These are phyloP conservation scores for Collybia mongolica DNA, from an alignment of 768 basidiomycete genomes.

Conservation along the genomic window DNA sequence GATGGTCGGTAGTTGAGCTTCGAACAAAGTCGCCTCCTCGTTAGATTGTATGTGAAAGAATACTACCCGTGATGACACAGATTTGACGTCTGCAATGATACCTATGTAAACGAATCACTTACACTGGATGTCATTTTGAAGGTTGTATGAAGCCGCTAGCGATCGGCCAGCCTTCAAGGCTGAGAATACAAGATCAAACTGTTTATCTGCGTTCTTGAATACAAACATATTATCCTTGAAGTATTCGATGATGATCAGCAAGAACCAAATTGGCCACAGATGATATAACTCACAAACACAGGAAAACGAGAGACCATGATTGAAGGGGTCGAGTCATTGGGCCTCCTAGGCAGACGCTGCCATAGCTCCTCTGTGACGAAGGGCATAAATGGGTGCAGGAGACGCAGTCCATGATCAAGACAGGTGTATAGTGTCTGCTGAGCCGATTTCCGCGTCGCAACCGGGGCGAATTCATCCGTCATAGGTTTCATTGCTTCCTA, in stretches of 20 bases:
- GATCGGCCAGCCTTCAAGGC: constrained; percentile 80
- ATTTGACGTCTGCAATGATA: constrained; percentile 2
- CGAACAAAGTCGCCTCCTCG: constrained; percentile 63
- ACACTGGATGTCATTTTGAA: constrained; percentile 86
- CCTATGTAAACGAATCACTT: constrained; percentile 17
- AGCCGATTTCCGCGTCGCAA: constrained; percentile 69
- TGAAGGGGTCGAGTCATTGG: constrained; percentile 77
- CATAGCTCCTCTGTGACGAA: constrained; percentile 98
- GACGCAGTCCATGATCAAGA: constrained; percentile 83
- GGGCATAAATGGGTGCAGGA: constrained; percentile 98
- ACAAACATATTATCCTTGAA: constrained; percentile 57
- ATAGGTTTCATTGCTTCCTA: constrained; percentile 99
- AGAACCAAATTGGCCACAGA: not conserved
- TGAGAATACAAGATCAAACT: constrained; percentile 84
- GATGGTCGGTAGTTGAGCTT: constrained; percentile 74
- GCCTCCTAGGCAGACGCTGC: constrained; percentile 90
- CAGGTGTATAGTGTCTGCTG: constrained; percentile 97
- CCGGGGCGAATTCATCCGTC: constrained; percentile 75
- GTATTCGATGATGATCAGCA: not conserved
- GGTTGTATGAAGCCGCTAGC: constrained; percentile 84
- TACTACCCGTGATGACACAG: constrained; percentile 41
- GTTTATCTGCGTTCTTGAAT: constrained; percentile 72
- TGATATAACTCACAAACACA: constrained; percentile 52
- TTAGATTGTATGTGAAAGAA: constrained; percentile 72
- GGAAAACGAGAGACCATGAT: constrained; percentile 93